A percentile compares a stretch with the other conserved stretches of the same genome.
These are phyloP conservation scores for Podila horticola DNA, from an alignment of 192 early-diverging fungal species.

Conservation along the genomic window DNA sequence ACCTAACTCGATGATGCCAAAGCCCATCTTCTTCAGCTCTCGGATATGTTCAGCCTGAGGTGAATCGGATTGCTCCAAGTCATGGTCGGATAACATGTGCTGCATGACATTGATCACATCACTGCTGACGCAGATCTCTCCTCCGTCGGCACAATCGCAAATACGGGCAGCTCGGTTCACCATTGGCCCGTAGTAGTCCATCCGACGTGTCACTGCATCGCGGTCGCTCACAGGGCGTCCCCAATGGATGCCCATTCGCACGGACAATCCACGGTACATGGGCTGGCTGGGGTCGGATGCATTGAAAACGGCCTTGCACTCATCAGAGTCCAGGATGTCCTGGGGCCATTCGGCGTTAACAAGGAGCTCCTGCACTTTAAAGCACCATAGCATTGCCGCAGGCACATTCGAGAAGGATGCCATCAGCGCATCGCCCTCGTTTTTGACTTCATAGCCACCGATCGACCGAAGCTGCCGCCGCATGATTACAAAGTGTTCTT, in stretches of 20 bases:
- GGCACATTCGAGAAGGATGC: constrained; percentile 87
- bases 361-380: constrained; percentile 86
- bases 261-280: constrained; percentile 87
- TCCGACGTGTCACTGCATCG: constrained; percentile 88
- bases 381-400: constrained; percentile 86
- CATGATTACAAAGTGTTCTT: constrained; percentile 87
- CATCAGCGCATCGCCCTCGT: constrained; percentile 96
- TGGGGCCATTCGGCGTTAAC: constrained; percentile 88
- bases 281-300: constrained; percentile 59
- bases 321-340: constrained; percentile 81
- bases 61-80: constrained; percentile 26
- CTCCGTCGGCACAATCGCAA: constrained; percentile 87
- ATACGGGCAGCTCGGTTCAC: constrained; percentile 90
- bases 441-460: constrained; percentile 96
- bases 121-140: constrained; percentile 87
- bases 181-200: constrained; percentile 97
- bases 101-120: constrained; percentile 68
- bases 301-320: constrained; percentile 79
- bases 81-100: constrained; percentile 33
- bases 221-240: constrained; percentile 87
- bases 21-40: constrained; percentile 73
- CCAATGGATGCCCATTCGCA: constrained; percentile 95
- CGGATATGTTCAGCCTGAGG: constrained; percentile 33
- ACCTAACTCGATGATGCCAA: constrained; percentile 78
- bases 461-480: constrained; percentile 80